Base-by-base conservation (phyloP, 306 rosid genomes). In the Abrus pulchellus region DNA sequence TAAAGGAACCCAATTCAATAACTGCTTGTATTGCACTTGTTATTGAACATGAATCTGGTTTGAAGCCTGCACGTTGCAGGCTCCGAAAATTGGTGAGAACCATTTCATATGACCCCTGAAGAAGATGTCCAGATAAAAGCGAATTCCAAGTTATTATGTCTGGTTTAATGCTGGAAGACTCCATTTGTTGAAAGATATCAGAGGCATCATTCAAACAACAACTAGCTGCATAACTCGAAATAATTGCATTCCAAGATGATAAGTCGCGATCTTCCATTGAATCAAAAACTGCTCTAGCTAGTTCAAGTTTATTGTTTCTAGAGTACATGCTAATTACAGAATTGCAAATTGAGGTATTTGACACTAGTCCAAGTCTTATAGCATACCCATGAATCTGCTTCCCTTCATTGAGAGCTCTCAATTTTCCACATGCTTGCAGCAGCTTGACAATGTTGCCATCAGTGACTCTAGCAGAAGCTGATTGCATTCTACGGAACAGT, bases 361-460 rank as follows among this genome's bases (percentile, higher is more conserved):
- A 84, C 55, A 83, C 85, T 30, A 83, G 38, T 68, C 68, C 87
- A 65, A 49, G 27, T 83, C 88, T 76, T 60, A 90, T 83, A 79
- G 86, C 90, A 86, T 90, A 89, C 83, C 91, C 94, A 86, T 92
- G 97, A 84, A 90, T 79, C 55, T 90, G 91, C 82, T 90, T 92
- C 75, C 97, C 93, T 86, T 85, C 89, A 45, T 77, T 34, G 72
- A 92, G 86, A 76, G 89, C 89, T 85, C 93, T 80, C 47, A 92
- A 62, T 68, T 90, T 90, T 20, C 93, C 93, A 82, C 93, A 88
- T 68, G 94, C 91, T 84, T 87, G 97, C 12, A 92, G 77, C 60
- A 83, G 20, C 86, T 92, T 92, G 62, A 76, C 87, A 62, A 78
- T 76, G 74, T 87, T 84, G 41, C 83, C 86, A 86, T 9, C 43